A percentile compares a stretch with the other conserved stretches of the same genome.
phyloP scores from a whole-genome alignment of 805 yeast genomes.

The Komagataella kurtzmanii region DNA sequence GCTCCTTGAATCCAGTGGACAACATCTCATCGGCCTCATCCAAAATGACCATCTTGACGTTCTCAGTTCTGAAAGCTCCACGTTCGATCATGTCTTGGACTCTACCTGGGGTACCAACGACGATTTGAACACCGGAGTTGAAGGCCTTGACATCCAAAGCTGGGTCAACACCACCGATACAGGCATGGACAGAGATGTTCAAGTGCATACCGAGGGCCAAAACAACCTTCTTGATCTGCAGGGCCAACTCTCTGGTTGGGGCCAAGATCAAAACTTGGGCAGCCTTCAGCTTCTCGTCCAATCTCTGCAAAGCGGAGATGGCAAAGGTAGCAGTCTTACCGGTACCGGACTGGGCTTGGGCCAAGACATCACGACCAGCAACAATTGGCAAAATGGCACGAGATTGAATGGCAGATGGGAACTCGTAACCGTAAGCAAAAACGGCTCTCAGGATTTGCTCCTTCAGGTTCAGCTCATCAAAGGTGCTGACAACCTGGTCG shows the following conservation, averaged over 20 bases:
- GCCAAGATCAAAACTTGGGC: conserved; percentile 86
- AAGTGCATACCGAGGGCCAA: conserved; percentile 77
- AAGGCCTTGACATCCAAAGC: conserved; percentile 70
- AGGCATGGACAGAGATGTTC: conserved; percentile 78
- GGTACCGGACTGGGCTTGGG: conserved; percentile 99
- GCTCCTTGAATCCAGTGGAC: conserved; percentile 89
- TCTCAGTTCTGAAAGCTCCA: conserved; percentile 58
- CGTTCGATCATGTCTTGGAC: conserved; percentile 85
- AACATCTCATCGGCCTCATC: conserved; percentile 97
- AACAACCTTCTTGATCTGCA: conserved; percentile 84
- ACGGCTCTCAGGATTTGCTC: conserved; percentile 63
- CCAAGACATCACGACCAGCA: conserved; percentile 88
- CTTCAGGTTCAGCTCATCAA: conserved; percentile 70
- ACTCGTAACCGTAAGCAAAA: conserved; percentile 86
- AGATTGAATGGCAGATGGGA: conserved; percentile 95
- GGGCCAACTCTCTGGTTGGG: conserved; percentile 94
- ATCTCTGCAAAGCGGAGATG: conserved; percentile 80
- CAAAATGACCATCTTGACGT: conserved; percentile 74
- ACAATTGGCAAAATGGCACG: conserved; percentile 94
- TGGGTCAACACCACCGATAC: conserved; percentile 86
- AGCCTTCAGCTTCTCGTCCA: conserved; percentile 59
- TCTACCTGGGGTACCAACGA: conserved; percentile 97
- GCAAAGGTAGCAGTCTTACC: conserved; percentile 99
- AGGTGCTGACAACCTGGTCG: conserved; percentile 74
- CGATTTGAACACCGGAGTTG: conserved; percentile 71